Evolutionary conservation across 2,329 filamentous ascomycete species (phyloP).

Genomic region (Microsporum canis): DNA sequence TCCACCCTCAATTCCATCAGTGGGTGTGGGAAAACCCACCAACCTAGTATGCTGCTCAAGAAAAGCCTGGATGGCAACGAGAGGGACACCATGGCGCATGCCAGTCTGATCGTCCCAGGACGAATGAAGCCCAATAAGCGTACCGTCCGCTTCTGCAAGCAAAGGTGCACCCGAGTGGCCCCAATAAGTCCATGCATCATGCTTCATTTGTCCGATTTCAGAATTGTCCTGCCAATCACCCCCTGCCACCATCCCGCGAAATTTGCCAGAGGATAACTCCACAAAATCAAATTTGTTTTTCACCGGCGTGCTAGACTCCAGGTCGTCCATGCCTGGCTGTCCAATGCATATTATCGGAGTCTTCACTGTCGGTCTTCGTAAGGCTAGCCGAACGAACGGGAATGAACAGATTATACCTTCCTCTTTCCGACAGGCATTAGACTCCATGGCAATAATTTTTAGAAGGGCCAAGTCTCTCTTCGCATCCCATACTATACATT

Average conservation of each 20-base stretch:
- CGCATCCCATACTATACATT: constrained; percentile 33
- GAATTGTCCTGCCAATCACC: constrained; percentile 41
- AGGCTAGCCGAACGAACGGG: constrained; percentile 13
- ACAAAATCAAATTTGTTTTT: constrained; percentile 39
- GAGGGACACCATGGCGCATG: constrained; percentile 41
- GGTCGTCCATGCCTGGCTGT: constrained; percentile 34
- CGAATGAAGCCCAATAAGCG: constrained; percentile 42
- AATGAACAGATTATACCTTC: constrained; percentile 11
- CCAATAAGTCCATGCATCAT: constrained; percentile 49
- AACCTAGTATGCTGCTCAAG: constrained; percentile 13
- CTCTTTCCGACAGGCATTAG: not conserved
- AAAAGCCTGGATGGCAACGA: constrained; percentile 37
- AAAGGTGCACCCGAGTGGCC: constrained; percentile 44
- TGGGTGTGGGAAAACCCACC: not conserved
- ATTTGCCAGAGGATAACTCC: constrained; percentile 36
- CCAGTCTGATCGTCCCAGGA: constrained; percentile 44
- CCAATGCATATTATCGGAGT: constrained; percentile 28
- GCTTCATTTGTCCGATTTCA: constrained; percentile 43
- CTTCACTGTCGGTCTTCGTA: constrained; percentile 11
- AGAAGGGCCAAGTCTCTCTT: constrained; percentile 40
- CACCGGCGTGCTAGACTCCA: constrained; percentile 31
- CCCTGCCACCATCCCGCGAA: constrained; percentile 28
- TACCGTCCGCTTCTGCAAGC: constrained; percentile 29
- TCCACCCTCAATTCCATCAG: not conserved
- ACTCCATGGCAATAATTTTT: constrained; percentile 25